Evolutionary conservation across 164 flowering plant genomes (phyloP).

Genomic region (Paratinospora sagittata): DNA sequence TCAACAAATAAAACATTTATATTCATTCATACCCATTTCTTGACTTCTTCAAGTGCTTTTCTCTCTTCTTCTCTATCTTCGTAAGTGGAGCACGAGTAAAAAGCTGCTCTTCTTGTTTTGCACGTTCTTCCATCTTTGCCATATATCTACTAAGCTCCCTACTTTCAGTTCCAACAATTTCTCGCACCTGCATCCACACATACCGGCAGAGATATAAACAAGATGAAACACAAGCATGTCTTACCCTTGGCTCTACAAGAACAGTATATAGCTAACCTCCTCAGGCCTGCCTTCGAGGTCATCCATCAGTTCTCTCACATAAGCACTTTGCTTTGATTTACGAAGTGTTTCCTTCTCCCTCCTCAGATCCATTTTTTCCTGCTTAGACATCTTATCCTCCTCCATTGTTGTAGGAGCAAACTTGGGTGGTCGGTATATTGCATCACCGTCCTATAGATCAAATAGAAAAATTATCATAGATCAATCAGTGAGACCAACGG

Average conservation of each 20-base stretch:
- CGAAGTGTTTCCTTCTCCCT: conserved; percentile 44
- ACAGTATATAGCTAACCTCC: conserved; percentile 51
- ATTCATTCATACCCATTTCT: conserved; percentile 58
- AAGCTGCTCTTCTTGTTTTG: conserved; percentile 64
- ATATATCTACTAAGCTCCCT: conserved; percentile 46
- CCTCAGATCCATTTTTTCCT: conserved; percentile 58
- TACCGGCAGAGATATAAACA: conserved; percentile 3
- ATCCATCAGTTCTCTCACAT: conserved; percentile 51
- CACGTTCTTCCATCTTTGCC: conserved; percentile 53
- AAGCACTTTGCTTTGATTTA: conserved; percentile 45
- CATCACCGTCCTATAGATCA: conserved; percentile 42
- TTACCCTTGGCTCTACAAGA: neutral
- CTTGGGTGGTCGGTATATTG: conserved; percentile 63
- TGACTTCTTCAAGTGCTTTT: conserved; percentile 61
- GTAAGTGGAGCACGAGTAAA: conserved; percentile 77
- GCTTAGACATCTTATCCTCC: conserved; percentile 58
- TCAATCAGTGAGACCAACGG: neutral
- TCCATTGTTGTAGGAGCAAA: conserved; percentile 80
- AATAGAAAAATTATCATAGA: neutral
- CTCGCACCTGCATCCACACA: conserved; percentile 44
- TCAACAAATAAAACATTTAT: neutral
- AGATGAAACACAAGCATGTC: neutral
- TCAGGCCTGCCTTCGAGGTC: conserved; percentile 81
- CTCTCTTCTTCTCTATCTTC: conserved; percentile 59
- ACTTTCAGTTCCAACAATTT: conserved; percentile 53